Evolutionary conservation across 768 basidiomycete species (phyloP).

Genomic region (Melanogaster broomeanus): DNA sequence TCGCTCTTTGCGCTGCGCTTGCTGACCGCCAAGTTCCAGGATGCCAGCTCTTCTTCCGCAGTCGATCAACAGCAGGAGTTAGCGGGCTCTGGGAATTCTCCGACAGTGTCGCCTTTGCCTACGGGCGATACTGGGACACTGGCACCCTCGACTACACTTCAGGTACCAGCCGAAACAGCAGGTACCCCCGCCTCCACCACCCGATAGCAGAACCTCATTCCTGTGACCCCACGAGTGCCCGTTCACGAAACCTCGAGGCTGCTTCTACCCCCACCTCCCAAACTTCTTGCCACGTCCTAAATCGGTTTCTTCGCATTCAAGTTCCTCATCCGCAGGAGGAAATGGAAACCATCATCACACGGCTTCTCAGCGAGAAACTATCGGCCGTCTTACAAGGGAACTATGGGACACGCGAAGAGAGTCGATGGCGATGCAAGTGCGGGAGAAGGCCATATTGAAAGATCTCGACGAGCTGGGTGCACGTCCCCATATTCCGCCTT

Average conservation of each 20-base stretch:
- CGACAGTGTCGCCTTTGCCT: no score
- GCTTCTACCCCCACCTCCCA: neutral
- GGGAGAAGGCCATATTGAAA: slow-evolving; percentile 25
- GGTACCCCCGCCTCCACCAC: neutral
- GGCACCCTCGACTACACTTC: neutral
- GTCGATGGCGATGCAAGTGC: slow-evolving; percentile 19
- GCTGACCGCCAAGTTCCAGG: neutral
- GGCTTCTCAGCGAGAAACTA: slow-evolving; percentile 2
- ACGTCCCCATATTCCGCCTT: neutral
- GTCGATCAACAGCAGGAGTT: neutral
- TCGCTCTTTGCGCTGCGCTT: neutral
- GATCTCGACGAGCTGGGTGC: slow-evolving; percentile 21
- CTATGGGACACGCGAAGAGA: slow-evolving; percentile 30
- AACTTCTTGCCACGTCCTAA: neutral
- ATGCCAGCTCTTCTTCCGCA: neutral
- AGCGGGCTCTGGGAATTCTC: neutral
- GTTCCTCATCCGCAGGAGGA: neutral
- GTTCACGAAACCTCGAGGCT: neutral
- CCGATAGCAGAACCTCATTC: neutral
- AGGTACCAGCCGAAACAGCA: neutral
- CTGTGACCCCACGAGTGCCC: neutral
- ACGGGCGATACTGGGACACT: no score
- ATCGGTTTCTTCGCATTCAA: neutral
- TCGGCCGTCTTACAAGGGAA: slow-evolving; percentile 21
- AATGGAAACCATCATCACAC: neutral